Conservation (phyloP, 2,329 filamentous ascomycete species). For the Exophiala alcalophila region DNA sequence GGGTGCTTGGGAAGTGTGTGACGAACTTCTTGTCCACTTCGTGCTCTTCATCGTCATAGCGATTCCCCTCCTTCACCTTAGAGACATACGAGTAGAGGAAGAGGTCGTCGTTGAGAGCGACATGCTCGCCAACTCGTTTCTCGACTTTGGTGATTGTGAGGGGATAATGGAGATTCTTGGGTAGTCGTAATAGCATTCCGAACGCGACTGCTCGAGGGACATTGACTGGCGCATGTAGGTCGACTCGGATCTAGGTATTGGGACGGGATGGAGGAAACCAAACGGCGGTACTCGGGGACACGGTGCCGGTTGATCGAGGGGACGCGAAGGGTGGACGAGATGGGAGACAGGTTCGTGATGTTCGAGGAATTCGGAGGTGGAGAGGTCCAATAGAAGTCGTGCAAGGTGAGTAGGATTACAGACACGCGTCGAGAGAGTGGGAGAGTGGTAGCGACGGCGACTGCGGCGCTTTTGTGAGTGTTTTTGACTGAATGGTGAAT, state of each 20-base stretch:
- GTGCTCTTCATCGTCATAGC: slow-evolving; percentile 70
- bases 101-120: slow-evolving; percentile 73
- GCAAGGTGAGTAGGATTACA: background rate
- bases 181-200: slow-evolving; percentile 48
- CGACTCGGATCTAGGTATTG: slow-evolving; percentile 1
- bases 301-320: background rate
- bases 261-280: background rate
- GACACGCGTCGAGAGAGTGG: too few relatives aligned
- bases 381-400: too few relatives aligned
- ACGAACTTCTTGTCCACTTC: slow-evolving; percentile 68
- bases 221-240: slow-evolving; percentile 24
- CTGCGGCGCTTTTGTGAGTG: too few relatives aligned
- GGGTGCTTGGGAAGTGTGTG: slow-evolving; percentile 76
- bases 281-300: slow-evolving; percentile 1
- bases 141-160: slow-evolving; percentile 86
- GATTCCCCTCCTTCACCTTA: slow-evolving; percentile 58
- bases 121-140: slow-evolving; percentile 68
- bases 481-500: too few relatives aligned
- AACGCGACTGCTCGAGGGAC: slow-evolving; percentile 12
- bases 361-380: slow-evolving; percentile 3
- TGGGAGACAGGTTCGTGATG: background rate
- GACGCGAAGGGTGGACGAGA: slow-evolving; percentile 2
- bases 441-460: too few relatives aligned
- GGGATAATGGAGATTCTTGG: slow-evolving; percentile 73
- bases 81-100: slow-evolving; percentile 86